phyloP scores from a whole-genome alignment of 176 grass and related monocot species.

The Dendrocalamus sinicus region DNA sequence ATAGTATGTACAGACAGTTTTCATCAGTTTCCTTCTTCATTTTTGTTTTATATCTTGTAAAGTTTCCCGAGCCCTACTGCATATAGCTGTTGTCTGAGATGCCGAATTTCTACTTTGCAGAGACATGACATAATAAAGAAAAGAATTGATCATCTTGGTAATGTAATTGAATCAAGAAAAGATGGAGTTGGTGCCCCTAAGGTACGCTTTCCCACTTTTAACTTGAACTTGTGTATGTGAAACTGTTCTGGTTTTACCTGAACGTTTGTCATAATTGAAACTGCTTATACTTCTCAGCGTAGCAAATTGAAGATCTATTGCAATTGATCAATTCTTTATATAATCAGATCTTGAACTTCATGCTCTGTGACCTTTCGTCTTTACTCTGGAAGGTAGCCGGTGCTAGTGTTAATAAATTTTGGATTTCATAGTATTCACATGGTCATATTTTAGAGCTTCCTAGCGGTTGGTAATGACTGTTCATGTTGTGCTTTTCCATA shows the following conservation, averaged over 20 bases:
- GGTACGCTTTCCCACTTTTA: slow-evolving; percentile 52
- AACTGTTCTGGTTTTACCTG: slow-evolving; percentile 31
- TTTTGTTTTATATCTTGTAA: slow-evolving; percentile 45
- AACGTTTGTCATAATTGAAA: slow-evolving; percentile 25
- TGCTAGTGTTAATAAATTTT: background rate
- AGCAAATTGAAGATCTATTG: background rate
- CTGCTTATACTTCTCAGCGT: slow-evolving; percentile 4
- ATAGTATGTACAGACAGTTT: slow-evolving; percentile 72
- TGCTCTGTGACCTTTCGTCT: background rate
- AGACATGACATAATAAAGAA: slow-evolving; percentile 97
- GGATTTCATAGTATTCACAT: background rate
- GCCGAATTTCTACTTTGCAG: slow-evolving; percentile 58
- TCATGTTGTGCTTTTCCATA: slow-evolving; percentile 24
- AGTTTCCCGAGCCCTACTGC: slow-evolving; percentile 12
- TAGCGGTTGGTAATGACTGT: slow-evolving; percentile 3
- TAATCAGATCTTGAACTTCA: slow-evolving; percentile 9
- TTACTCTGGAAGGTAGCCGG: slow-evolving; percentile 26
- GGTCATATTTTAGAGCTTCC: background rate
- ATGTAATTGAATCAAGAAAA: slow-evolving; percentile 91
- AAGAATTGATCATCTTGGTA: slow-evolving; percentile 82
- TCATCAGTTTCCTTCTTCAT: slow-evolving; percentile 33
- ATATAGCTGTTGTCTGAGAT: slow-evolving; percentile 35
- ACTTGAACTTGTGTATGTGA: slow-evolving; percentile 15
- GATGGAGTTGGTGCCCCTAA: slow-evolving; percentile 82
- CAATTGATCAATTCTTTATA: background rate